Evolutionary conservation across 257 asterid genomes (phyloP), one percentile per base, ranked within the genome.

Genomic region (Solanum arcanum): DNA sequence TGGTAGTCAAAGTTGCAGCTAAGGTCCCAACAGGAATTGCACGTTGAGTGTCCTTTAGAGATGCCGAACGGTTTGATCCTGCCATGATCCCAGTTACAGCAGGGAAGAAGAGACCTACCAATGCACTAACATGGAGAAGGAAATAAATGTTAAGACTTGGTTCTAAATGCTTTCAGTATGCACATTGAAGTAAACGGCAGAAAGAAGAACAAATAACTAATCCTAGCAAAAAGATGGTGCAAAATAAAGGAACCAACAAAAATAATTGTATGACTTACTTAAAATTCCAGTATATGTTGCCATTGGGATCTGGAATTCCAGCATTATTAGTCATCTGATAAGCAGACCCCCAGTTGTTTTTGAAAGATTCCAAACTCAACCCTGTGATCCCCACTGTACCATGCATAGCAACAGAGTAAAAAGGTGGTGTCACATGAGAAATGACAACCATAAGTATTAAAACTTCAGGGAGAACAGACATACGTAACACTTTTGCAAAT

Each of bases 11-110:
- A 77, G 97, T 95, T 88, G 99, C 99, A 87, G 96, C 98, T 89
- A 97, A 91, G 81, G 99, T 97, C 88, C 99, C 99, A 83, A 96
- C 85, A 31, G 99, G 99, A 88, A 97, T 97, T 83, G 99, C 96
- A 64, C 95, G 98, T 91, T 97, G 99, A 89, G 99, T 97, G 91
- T 97, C 99, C 94, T 95, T 95, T 86, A 97, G 96, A 23, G 99
- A 97, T 64, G 99, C 98, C 86, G 99, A 97, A 87, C 99, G 98
- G 90, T 97, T 97, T 92, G 99, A 97, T 90, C 99, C 99, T 88
- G 99, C 99, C 99, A 97, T 97, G 88, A 97, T 97, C 91, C 99
- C 99, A 13, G 99, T 97, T 72, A 97, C 99, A 91, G 99, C 99
- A 87, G 99, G 99, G 94, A 97, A 97, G 92, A 97, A 97, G 83